Conservation (phyloP, 139 green algal genomes). For the Chlamydomonas eustigma region DNA sequence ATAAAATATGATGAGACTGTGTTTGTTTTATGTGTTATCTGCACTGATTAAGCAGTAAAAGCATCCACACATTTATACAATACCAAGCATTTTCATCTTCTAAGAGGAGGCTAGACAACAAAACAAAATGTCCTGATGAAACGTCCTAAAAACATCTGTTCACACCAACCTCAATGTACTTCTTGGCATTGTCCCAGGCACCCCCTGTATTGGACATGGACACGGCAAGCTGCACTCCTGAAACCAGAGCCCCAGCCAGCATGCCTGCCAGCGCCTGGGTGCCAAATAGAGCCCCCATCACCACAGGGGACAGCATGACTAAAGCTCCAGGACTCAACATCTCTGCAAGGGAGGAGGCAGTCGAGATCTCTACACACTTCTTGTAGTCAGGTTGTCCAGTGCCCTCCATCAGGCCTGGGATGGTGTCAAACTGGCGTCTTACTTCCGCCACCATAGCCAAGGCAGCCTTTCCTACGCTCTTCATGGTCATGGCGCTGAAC, state of each 20-base stretch:
- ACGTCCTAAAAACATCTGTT: not conserved
- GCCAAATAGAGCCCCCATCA: slow-evolving; percentile 79
- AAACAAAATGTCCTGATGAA: not conserved
- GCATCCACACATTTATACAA: too few relatives aligned
- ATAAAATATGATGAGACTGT: too few relatives aligned
- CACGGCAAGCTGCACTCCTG: slow-evolving; percentile 93
- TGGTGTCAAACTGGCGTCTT: slow-evolving; percentile 91
- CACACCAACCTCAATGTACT: slow-evolving; percentile 84
- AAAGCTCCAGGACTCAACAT: slow-evolving; percentile 91
- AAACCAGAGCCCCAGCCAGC: slow-evolving; percentile 88
- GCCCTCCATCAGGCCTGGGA: slow-evolving; percentile 89
- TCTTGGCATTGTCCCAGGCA: slow-evolving; percentile 97
- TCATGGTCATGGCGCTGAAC: slow-evolving; percentile 94
- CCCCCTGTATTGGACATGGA: slow-evolving; percentile 94
- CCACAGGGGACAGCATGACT: slow-evolving; percentile 88
- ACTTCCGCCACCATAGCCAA: slow-evolving; percentile 72
- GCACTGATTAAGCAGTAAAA: too few relatives aligned
- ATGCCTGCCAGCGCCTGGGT: slow-evolving; percentile 78
- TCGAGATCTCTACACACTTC: slow-evolving; percentile 87
- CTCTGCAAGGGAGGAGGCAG: slow-evolving; percentile 81
- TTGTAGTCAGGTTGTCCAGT: slow-evolving; percentile 39
- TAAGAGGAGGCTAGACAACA: too few relatives aligned
- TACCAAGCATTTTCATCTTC: too few relatives aligned
- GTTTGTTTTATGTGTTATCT: too few relatives aligned
- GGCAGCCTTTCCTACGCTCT: slow-evolving; percentile 90